Percentiles rank a stretch among this genome's conserved stretches.
Evolutionary conservation across 306 rosid genomes (phyloP).

Genomic region (Fagus sylvatica): DNA sequence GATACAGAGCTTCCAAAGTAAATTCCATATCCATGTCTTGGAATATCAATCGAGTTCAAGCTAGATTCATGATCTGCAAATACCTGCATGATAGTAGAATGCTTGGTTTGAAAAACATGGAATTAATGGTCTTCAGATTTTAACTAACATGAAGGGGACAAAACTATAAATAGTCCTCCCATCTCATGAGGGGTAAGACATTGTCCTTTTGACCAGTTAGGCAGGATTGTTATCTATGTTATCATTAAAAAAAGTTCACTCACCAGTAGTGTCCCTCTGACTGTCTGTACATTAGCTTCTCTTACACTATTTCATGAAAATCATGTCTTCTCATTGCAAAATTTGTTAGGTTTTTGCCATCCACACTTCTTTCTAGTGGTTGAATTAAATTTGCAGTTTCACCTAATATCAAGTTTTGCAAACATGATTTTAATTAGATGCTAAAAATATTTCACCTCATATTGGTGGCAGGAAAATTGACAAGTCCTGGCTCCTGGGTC

Average conservation of each 20-base stretch:
- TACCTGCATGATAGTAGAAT: conserved; percentile 50
- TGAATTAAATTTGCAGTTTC: conserved; percentile 70
- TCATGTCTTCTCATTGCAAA: conserved; percentile 69
- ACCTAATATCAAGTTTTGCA: conserved; percentile 41
- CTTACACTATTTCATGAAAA: conserved; percentile 65
- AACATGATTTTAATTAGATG: conserved; percentile 11
- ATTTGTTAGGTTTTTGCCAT: conserved; percentile 44
- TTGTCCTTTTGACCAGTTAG: not conserved
- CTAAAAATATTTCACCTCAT: conserved; percentile 10
- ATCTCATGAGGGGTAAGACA: not conserved
- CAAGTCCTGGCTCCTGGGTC: conserved; percentile 2
- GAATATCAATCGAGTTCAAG: conserved; percentile 61
- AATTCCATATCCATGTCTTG: conserved; percentile 86
- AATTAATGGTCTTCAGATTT: not conserved
- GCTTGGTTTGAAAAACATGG: not conserved
- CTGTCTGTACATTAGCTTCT: conserved; percentile 71
- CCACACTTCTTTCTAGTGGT: conserved; percentile 67
- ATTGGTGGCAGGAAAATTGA: conserved; percentile 11
- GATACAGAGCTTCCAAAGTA: conserved; percentile 84
- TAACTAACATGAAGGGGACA: not conserved
- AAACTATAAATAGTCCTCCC: conserved; percentile 1
- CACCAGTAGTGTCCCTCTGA: conserved; percentile 78
- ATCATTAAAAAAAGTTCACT: not conserved
- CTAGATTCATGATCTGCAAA: conserved; percentile 84
- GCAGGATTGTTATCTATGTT: not conserved